Percentiles rank a stretch among this genome's conserved stretches.
phyloP scores from a whole-genome alignment of 169 alveolate genomes.

The Babesia divergens region DNA sequence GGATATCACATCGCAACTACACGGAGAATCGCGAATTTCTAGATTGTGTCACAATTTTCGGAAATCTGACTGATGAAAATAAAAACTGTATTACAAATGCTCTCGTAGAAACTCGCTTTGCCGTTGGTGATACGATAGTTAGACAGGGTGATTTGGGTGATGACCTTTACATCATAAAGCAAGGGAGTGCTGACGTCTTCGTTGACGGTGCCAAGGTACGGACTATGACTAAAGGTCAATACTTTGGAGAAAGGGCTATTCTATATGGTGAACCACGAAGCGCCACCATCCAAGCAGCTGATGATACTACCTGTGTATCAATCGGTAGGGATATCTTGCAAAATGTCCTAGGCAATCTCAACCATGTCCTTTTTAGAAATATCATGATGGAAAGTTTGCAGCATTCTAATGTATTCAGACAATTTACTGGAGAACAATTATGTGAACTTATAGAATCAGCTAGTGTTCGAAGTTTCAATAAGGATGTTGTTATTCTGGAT shows the following conservation, averaged over 20 bases:
- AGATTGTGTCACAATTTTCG: constrained; percentile 86
- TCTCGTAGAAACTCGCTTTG: constrained; percentile 79
- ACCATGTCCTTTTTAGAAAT: constrained; percentile 83
- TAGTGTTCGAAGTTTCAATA: constrained; percentile 74
- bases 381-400: constrained; percentile 82
- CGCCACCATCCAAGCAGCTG: constrained; percentile 88
- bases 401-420: constrained; percentile 80
- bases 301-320: constrained; percentile 82
- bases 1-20: constrained; percentile 83
- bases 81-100: constrained; percentile 87
- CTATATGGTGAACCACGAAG: constrained; percentile 89
- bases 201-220: constrained; percentile 79
- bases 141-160: constrained; percentile 90
- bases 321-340: constrained; percentile 78
- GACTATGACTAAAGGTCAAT: constrained; percentile 84
- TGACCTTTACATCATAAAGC: constrained; percentile 84
- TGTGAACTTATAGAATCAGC: constrained; percentile 76
- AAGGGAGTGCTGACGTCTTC: constrained; percentile 85
- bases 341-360: constrained; percentile 82
- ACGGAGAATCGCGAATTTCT: constrained; percentile 85
- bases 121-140: constrained; percentile 83
- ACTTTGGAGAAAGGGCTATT: constrained; percentile 92
- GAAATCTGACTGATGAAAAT: constrained; percentile 84
- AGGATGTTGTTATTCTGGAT: constrained; percentile 63
- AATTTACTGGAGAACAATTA: constrained; percentile 79